Conservation (phyloP, 73 alveolate species). For the Paramecium sexaurelia region DNA sequence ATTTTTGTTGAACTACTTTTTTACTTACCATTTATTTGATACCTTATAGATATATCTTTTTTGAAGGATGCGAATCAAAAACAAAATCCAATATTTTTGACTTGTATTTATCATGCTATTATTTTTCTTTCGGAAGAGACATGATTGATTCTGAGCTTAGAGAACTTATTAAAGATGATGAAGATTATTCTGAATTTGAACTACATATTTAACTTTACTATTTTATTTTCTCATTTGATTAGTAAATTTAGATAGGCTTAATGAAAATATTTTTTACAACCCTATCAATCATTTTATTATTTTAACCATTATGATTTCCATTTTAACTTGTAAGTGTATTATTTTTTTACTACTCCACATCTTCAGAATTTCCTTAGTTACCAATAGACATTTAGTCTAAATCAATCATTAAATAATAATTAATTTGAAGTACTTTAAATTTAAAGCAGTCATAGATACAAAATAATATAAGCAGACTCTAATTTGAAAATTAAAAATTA, state of each 20-base stretch:
- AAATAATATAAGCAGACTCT: neutral
- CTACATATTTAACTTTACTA: neutral
- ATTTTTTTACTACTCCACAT: neutral
- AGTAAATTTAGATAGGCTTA: neutral
- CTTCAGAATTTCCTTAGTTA: neutral
- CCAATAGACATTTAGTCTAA: neutral
- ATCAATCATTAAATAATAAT: neutral
- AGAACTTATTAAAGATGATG: neutral
- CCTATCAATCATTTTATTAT: neutral
- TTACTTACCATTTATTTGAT: neutral
- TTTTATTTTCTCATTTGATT: neutral
- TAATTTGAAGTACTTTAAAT: neutral
- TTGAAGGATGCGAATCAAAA: neutral
- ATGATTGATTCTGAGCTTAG: neutral
- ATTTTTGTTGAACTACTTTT: neutral
- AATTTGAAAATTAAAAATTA: neutral
- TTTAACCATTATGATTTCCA: neutral
- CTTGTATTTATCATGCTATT: neutral
- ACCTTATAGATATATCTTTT: neutral
- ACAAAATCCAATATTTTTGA: neutral
- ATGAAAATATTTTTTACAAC: neutral
- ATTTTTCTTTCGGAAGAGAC: neutral
- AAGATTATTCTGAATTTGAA: neutral
- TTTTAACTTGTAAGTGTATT: neutral
- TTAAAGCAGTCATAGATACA: neutral